Conservation (phyloP, 78 protist species). For the Dictyostelium purpureum region DNA sequence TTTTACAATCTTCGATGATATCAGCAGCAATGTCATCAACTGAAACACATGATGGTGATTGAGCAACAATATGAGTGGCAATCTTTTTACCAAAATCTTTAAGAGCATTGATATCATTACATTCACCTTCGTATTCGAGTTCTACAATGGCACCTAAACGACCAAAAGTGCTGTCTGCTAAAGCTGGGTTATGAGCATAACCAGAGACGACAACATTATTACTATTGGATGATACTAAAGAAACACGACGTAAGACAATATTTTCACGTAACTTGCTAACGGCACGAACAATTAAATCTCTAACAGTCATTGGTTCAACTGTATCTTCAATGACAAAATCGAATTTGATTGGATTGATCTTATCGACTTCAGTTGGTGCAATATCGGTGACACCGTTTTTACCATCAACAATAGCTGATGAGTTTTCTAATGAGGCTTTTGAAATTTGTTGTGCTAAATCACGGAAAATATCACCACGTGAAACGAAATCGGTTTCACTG, state of each 20-base stretch:
- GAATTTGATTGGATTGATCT: neutral
- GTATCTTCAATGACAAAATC: neutral
- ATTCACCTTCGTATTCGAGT: slow-evolving; percentile 11
- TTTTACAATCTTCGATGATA: slow-evolving; percentile 17
- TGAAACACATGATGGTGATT: slow-evolving; percentile 5
- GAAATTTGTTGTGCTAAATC: slow-evolving; percentile 6
- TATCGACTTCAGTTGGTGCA: neutral
- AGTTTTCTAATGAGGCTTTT: neutral
- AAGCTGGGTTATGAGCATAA: slow-evolving; percentile 54
- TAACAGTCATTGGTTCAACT: neutral
- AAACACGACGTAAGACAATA: slow-evolving; percentile 9
- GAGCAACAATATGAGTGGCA: slow-evolving; percentile 58
- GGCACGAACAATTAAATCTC: neutral
- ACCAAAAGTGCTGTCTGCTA: neutral
- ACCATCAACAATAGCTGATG: neutral
- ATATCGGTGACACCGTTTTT: neutral
- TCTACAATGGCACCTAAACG: slow-evolving; percentile 46
- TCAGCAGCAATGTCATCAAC: slow-evolving; percentile 2
- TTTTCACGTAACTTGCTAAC: slow-evolving; percentile 61
- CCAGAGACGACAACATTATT: neutral
- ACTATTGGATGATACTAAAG: neutral
- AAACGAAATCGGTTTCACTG: slow-evolving; percentile 74
- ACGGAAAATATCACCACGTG: slow-evolving; percentile 62
- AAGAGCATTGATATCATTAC: neutral
- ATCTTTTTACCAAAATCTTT: slow-evolving; percentile 14